These are phyloP conservation scores for Begonia loranthoides DNA, from an alignment of 306 rosid species.

Conservation along the genomic window DNA sequence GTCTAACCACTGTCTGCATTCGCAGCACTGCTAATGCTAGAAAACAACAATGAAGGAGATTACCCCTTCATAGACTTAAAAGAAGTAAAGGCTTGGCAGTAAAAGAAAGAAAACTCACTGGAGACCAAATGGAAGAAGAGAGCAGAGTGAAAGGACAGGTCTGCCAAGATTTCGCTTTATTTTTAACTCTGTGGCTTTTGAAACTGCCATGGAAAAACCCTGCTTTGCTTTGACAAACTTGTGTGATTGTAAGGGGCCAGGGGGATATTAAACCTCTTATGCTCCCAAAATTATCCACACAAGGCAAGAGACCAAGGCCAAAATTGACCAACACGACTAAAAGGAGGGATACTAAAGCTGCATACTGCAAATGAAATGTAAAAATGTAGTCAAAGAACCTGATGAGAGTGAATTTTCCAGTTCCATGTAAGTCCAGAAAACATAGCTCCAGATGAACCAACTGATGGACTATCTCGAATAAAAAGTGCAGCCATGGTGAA, in stretches of 20 bases:
- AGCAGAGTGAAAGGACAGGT: slow-evolving; percentile 40
- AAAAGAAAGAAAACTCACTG: slow-evolving; percentile 31
- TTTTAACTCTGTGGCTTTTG: slow-evolving; percentile 22
- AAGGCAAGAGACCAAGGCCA: slow-evolving; percentile 67
- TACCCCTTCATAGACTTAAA: no score
- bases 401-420: slow-evolving; percentile 51
- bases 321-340: slow-evolving; percentile 44
- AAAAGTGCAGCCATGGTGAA: slow-evolving; percentile 55
- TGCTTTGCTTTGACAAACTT: slow-evolving; percentile 39
- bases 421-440: slow-evolving; percentile 51
- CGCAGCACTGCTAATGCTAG: no score
- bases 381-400: slow-evolving; percentile 25
- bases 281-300: slow-evolving; percentile 59
- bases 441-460: slow-evolving; percentile 71
- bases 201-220: slow-evolving; percentile 19
- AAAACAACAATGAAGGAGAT: no score
- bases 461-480: slow-evolving; percentile 43
- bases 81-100: slow-evolving; percentile 5
- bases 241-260: slow-evolving; percentile 30
- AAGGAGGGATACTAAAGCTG: slow-evolving; percentile 41
- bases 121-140: slow-evolving; percentile 47
- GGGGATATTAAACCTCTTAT: slow-evolving; percentile 67
- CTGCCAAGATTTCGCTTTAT: slow-evolving; percentile 49
- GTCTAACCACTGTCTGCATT: slow-evolving; percentile 86
- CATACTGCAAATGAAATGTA: slow-evolving; percentile 32